phyloP scores from a whole-genome alignment of 164 flowering plant species.

The Akebia trifoliata region DNA sequence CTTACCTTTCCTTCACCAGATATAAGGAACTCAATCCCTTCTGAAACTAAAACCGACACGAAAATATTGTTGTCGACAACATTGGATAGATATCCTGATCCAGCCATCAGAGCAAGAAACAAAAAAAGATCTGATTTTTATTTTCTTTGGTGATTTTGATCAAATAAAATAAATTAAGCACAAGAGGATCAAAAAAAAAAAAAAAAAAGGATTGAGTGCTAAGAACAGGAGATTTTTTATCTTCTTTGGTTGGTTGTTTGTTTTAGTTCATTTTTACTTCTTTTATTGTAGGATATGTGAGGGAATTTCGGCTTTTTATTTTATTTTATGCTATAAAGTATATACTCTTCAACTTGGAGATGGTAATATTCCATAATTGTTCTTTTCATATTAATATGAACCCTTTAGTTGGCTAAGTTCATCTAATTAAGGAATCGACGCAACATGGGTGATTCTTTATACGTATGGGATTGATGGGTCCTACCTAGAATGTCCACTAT shows the following conservation, averaged over 20 bases:
- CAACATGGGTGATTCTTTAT: too few species aligned
- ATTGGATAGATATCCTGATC: neutral
- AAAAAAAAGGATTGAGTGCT: too few species aligned
- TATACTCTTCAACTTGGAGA: conserved; percentile 3
- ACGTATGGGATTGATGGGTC: too few species aligned
- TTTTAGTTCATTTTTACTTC: neutral
- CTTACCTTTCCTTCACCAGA: conserved; percentile 41
- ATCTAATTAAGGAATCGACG: neutral
- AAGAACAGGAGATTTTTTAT: too few species aligned
- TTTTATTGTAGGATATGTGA: neutral
- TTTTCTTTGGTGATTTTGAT: neutral
- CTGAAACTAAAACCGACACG: conserved; percentile 25
- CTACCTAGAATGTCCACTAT: too few species aligned
- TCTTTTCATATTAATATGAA: neutral
- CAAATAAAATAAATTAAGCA: neutral
- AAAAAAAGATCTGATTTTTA: neutral
- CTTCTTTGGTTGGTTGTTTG: too few species aligned
- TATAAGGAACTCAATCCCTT: conserved; percentile 42
- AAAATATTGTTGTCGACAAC: neutral
- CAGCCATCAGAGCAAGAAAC: conserved; percentile 7
- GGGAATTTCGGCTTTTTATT: neutral
- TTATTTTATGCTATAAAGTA: neutral
- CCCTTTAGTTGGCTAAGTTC: neutral
- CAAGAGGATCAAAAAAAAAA: neutral
- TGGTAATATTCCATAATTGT: conserved; percentile 1